phyloP scores from a whole-genome alignment of 176 grass and related monocot genomes.

The Hordeum vulgare region DNA sequence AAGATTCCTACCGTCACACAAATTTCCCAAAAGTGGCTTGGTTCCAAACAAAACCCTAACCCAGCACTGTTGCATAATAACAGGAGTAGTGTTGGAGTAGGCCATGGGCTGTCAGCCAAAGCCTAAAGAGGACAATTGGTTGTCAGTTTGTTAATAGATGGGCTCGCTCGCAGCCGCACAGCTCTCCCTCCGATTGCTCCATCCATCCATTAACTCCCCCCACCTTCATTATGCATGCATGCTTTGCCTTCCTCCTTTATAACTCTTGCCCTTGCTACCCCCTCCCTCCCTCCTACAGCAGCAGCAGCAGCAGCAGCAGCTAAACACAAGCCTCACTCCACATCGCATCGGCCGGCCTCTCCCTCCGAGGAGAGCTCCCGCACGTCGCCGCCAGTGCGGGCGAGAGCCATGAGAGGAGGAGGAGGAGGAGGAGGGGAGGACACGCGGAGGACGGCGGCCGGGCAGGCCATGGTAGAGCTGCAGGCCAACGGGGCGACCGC shows the following conservation, averaged over 20 bases:
- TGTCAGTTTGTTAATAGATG: constrained; percentile 21
- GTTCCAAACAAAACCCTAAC: neutral
- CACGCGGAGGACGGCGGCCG: constrained; percentile 28
- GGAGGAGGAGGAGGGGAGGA: constrained; percentile 13
- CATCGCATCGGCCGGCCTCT: neutral
- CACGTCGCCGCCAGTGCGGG: neutral
- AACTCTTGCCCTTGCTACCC: constrained; percentile 19
- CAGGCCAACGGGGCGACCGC: constrained; percentile 55
- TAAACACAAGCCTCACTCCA: neutral
- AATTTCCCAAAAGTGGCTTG: neutral
- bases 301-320: neutral
- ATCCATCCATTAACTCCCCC: constrained; percentile 41
- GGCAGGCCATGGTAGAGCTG: constrained; percentile 72
- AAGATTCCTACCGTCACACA: neutral
- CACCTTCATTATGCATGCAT: constrained; percentile 46
- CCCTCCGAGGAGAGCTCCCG: neutral
- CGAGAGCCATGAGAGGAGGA: constrained; percentile 27
- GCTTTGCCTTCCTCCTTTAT: constrained; percentile 32
- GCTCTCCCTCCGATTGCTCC: constrained; percentile 33
- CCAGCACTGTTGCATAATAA: neutral
- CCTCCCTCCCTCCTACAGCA: neutral
- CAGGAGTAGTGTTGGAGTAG: neutral
- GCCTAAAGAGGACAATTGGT: neutral
- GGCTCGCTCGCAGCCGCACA: neutral
- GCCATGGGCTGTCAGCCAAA: neutral